phyloP scores from a whole-genome alignment of 2,329 filamentous ascomycete genomes.

The Ophiostoma ulmi region DNA sequence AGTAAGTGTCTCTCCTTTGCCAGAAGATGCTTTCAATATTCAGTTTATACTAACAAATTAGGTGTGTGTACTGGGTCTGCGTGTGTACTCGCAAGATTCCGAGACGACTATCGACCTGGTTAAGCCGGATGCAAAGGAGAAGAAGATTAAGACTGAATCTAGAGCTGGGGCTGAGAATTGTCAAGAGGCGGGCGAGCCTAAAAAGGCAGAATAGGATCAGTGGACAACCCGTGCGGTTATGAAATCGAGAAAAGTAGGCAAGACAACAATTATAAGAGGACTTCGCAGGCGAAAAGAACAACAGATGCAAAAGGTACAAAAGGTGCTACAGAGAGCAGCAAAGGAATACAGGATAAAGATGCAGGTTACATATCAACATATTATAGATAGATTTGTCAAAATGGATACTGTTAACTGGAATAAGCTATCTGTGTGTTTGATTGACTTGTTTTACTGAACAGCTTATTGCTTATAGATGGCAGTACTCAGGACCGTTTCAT shows the following conservation, averaged over 20 bases:
- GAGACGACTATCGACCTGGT: conserved; percentile 12
- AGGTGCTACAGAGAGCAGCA: neutral
- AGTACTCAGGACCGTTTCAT: neutral
- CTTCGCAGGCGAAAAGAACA: neutral
- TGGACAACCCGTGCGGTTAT: neutral
- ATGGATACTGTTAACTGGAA: accelerated
- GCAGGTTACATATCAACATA: neutral
- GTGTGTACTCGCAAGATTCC: conserved; percentile 19
- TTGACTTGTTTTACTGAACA: neutral
- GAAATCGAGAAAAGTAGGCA: neutral
- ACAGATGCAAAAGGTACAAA: neutral
- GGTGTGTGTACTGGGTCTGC: conserved; percentile 20
- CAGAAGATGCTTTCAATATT: neutral
- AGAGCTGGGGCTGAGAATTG: neutral
- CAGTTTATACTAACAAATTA: neutral
- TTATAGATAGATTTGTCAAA: neutral
- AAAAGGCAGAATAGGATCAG: neutral
- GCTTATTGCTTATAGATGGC: neutral
- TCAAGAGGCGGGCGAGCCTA: neutral
- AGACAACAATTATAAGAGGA: neutral
- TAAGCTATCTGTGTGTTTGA: neutral
- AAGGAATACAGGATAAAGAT: neutral
- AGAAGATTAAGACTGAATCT: neutral
- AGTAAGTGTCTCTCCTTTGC: neutral
- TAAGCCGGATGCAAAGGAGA: neutral